Percentiles rank a stretch among this genome's conserved stretches.
Conservation (phyloP, 805 yeast species). For the Yarrowia porcina region DNA sequence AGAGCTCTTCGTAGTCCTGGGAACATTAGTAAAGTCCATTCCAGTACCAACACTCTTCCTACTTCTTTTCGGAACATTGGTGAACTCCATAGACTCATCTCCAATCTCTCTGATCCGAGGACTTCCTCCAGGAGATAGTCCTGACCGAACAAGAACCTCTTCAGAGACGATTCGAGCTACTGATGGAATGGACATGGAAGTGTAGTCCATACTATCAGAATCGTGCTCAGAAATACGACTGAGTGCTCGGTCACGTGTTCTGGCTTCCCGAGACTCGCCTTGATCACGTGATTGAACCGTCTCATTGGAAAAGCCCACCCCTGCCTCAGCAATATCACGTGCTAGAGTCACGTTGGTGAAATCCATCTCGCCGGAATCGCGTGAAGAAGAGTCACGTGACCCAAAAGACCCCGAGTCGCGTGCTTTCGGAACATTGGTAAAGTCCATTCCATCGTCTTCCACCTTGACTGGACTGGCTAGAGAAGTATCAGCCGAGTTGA, state of each 20-base stretch:
- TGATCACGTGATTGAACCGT: too few species aligned
- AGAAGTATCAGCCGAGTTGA: background rate
- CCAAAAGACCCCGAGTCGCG: background rate
- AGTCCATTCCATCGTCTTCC: slow-evolving; percentile 17
- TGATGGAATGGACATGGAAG: background rate
- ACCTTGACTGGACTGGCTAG: background rate
- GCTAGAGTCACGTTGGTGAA: slow-evolving; percentile 14
- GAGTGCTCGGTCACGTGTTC: background rate
- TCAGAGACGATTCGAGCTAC: slow-evolving; percentile 7
- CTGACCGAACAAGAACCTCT: background rate
- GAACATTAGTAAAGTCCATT: slow-evolving; percentile 4
- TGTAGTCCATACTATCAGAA: background rate
- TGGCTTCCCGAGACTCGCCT: too few species aligned
- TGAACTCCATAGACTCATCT: background rate
- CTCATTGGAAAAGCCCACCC: background rate
- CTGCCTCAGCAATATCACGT: background rate
- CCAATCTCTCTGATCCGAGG: background rate
- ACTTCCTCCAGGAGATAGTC: slow-evolving; percentile 14
- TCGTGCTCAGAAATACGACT: slow-evolving; percentile 13
- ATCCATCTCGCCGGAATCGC: slow-evolving; percentile 8
- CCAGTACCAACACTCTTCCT: background rate
- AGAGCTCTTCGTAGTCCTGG: too few species aligned
- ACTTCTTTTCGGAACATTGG: background rate
- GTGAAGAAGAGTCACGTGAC: background rate
- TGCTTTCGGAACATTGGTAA: background rate